phyloP scores from a whole-genome alignment of 2,329 filamentous ascomycete genomes.

The Colletotrichum costaricense region DNA sequence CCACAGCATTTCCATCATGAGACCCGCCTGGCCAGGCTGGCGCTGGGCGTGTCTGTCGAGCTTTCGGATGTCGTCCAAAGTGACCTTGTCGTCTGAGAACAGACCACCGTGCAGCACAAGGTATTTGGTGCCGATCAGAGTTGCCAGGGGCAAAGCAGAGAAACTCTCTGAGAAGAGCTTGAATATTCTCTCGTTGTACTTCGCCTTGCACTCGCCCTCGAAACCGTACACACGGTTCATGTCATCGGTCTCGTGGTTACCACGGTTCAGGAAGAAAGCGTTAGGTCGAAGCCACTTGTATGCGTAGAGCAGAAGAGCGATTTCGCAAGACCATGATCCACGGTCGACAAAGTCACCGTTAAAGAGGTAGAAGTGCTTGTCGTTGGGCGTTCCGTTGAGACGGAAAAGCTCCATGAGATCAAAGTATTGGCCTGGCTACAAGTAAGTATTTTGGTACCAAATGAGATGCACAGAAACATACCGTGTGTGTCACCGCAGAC shows the following conservation, averaged over 20 bases:
- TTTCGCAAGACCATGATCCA: conserved; percentile 98
- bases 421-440: conserved; percentile 82
- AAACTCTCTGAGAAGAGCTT: conserved; percentile 99
- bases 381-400: conserved; percentile 85
- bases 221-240: conserved; percentile 99
- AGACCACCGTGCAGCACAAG: conserved; percentile 94
- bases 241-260: conserved; percentile 98
- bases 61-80: conserved; percentile 93
- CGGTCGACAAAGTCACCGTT: conserved; percentile 99
- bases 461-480: conserved; percentile 49
- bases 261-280: conserved; percentile 93
- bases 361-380: conserved; percentile 94
- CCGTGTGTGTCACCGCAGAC: conserved; percentile 98
- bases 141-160: conserved; percentile 91
- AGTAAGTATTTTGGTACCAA: conserved; percentile 34
- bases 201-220: conserved; percentile 97
- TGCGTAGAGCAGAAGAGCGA: conserved; percentile 90
- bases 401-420: conserved; percentile 97
- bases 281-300: conserved; percentile 96
- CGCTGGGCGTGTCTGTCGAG: conserved; percentile 90
- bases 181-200: conserved; percentile 96
- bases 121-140: conserved; percentile 89
- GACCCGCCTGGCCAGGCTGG: conserved; percentile 89
- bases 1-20: conserved; percentile 99
- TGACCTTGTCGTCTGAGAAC: conserved; percentile 94